phyloP scores from a whole-genome alignment of 2,329 filamentous ascomycete genomes.

The Fusarium algeriense region DNA sequence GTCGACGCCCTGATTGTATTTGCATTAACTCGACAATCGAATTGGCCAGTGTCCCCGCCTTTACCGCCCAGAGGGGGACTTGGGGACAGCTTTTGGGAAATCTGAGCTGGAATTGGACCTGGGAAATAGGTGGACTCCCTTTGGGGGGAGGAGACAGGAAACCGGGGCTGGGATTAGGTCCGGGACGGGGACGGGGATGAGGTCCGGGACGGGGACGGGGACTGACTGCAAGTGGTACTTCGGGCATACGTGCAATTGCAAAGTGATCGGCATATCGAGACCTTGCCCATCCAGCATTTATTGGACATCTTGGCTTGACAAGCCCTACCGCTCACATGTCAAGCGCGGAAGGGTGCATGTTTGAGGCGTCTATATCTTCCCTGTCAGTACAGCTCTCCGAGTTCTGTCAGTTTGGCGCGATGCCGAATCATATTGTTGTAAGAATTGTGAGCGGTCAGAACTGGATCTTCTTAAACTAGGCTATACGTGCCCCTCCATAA shows the following conservation, averaged over 20 bases:
- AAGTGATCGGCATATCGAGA: constrained; percentile 43
- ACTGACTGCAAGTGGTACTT: constrained; percentile 38
- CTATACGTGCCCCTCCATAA: constrained; percentile 8
- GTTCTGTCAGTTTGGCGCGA: constrained; percentile 38
- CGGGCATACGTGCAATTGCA: constrained; percentile 39
- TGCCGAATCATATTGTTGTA: constrained; percentile 33
- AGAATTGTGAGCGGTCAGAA: constrained; percentile 33
- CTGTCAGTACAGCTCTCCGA: constrained; percentile 6
- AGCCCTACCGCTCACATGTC: constrained; percentile 48
- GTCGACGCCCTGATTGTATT: constrained; percentile 47
- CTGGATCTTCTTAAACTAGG: constrained; percentile 28
- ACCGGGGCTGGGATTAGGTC: constrained; percentile 35
- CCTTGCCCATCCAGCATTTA: constrained; percentile 35
- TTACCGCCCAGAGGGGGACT: constrained; percentile 44
- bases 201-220: constrained; percentile 29
- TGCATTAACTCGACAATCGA: constrained; percentile 42
- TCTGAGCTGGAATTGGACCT: constrained; percentile 36
- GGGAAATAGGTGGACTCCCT: constrained; percentile 41
- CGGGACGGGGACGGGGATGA: constrained; percentile 30
- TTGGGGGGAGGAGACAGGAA: constrained; percentile 27
- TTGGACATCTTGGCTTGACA: constrained; percentile 41
- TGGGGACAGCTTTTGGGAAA: constrained; percentile 30
- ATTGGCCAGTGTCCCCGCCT: constrained; percentile 45
- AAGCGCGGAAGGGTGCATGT: constrained; percentile 42
- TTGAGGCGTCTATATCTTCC: constrained; percentile 37